These are phyloP conservation scores for Botrytis squamosa DNA, from an alignment of 2,329 filamentous ascomycete species.

Conservation along the genomic window DNA sequence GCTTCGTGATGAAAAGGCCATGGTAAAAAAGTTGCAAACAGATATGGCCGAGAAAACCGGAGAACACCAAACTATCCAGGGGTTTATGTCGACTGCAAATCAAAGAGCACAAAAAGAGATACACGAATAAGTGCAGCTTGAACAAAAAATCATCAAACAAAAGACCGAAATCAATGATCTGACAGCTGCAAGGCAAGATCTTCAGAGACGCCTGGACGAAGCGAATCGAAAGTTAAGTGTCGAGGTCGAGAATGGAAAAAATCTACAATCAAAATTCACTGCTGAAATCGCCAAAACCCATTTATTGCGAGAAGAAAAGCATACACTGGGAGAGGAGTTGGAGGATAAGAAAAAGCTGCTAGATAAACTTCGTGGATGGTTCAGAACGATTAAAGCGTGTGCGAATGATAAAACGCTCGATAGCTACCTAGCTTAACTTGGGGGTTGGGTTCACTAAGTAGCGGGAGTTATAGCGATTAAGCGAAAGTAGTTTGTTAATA, in stretches of 20 bases:
- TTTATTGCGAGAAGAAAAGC: not conserved
- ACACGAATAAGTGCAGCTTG: not conserved
- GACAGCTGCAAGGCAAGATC: not conserved
- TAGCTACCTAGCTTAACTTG: not conserved
- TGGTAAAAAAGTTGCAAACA: not conserved
- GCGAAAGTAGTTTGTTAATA: not conserved
- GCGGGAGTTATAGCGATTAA: not conserved
- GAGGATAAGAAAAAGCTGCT: not conserved
- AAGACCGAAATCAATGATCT: accelerated
- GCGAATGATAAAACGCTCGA: not conserved
- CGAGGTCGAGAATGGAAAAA: not conserved
- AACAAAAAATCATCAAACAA: not conserved
- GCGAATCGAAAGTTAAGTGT: not conserved
- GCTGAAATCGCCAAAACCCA: not conserved
- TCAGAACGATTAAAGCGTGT: not conserved
- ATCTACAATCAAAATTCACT: not conserved
- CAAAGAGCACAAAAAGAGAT: not conserved
- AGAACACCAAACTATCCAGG: not conserved
- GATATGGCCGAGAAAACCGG: not conserved
- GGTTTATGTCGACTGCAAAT: not conserved
- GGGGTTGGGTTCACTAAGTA: not conserved
- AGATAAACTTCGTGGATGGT: not conserved
- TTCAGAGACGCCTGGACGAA: not conserved
- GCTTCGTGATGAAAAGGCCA: not conserved
- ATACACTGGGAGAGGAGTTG: not conserved